Evolutionary conservation across 1,284 basidiomycete genomes (phyloP), one percentile per base, ranked within the genome.

Genomic region (Pholiota adiposa): DNA sequence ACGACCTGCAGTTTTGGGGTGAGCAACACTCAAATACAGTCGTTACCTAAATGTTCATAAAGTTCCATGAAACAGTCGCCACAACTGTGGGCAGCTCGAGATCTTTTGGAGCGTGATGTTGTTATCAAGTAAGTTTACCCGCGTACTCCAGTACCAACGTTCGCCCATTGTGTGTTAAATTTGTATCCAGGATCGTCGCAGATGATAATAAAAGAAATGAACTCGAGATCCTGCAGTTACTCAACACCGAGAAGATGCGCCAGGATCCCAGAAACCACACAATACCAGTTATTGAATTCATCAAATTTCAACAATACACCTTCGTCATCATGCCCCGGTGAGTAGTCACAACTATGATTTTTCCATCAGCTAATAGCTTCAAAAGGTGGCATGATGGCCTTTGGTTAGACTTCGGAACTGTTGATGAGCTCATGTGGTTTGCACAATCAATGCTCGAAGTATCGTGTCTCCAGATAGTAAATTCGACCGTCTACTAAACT

Each of bases 281-380:
- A n/a, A n/a, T n/a, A n/a, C n/a, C n/a, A 2, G 23, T 63, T 6
- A 48, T 63, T 12, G 55, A 60, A 33, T 60, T 52, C 36, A 31
- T 60, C 7, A 52, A 21, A 38, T 50, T 54, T 41, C 25, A 58
- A 12, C 44, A 53, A 14, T 57, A 58, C 11, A 51, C 43, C 5
- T 63, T 60, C 27, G 31, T 33, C 12, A 55, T 63, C 12, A 33
- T 33, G 5, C 12, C 31, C 12, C 31, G 6, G 31, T 33, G 12
- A 5, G n/a, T n/a, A n/a, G n/a, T n/a, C n/a, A n/a, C n/a, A n/a
- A n/a, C n/a, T n/a, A n/a, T 6, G n/a, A 41, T n/a, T 3, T 18
- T 14, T 41, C 40, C n/a, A n/a, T 4, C 19, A n/a, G 19, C 31
- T 5, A 33, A 5, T 5, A 6, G 31, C 31, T 12, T 33, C n/a